A percentile compares a stretch with the other conserved stretches of the same genome.
Conservation (phyloP, 495 filamentous ascomycete genomes). For the Penicillium manginii region DNA sequence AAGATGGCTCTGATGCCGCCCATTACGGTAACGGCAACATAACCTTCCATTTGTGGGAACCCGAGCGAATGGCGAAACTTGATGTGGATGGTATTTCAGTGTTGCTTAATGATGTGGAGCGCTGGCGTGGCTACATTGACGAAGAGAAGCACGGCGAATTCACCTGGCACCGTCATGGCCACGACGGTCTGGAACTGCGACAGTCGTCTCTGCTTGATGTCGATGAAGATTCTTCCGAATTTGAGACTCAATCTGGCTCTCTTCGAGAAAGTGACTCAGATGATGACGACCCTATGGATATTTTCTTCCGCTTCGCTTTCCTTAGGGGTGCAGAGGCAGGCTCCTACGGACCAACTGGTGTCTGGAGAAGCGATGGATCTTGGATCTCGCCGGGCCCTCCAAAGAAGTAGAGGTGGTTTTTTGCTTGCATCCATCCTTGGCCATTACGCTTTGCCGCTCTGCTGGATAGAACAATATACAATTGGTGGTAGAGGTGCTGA, state of each 20-base stretch:
- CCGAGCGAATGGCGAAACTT: constrained; percentile 54
- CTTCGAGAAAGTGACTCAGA: constrained; percentile 41
- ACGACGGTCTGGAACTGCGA: constrained; percentile 43
- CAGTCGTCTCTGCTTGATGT: constrained; percentile 24
- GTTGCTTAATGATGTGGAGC: constrained; percentile 92
- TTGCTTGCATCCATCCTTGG: background rate
- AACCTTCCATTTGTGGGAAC: constrained; percentile 59
- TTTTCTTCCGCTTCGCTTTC: constrained; percentile 88
- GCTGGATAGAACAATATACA: constrained; percentile 27
- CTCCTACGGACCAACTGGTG: constrained; percentile 82
- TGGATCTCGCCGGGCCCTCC: constrained; percentile 59
- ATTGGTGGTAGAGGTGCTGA: constrained; percentile 21
- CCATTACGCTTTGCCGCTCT: background rate
- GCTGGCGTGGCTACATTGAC: constrained; percentile 66
- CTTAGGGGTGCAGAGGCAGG: constrained; percentile 68
- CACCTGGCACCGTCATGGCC: constrained; percentile 51
- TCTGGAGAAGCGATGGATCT: constrained; percentile 68
- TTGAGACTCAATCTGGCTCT: constrained; percentile 26
- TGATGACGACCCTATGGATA: constrained; percentile 47
- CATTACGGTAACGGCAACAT: constrained; percentile 54
- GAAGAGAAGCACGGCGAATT: constrained; percentile 49
- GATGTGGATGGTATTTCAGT: constrained; percentile 87
- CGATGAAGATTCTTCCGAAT: constrained; percentile 13
- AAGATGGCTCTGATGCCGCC: constrained; percentile 24
- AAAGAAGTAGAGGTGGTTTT: constrained; percentile 25